Conservation (phyloP, 352 stramenopile species). For the Poterioochromonas sp. region DNA sequence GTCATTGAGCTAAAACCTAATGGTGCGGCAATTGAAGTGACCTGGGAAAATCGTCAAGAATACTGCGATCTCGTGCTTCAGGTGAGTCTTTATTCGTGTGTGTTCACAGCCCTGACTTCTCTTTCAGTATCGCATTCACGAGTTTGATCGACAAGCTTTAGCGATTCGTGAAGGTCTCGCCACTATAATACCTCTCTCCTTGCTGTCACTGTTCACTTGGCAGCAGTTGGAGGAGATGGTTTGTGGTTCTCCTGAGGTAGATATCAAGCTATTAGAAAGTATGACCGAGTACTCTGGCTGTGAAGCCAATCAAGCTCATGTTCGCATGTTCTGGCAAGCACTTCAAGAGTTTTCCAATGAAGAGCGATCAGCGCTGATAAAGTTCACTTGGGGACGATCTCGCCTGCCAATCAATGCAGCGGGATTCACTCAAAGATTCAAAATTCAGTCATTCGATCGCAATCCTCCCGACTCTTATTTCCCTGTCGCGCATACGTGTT, state of each 20-base stretch:
- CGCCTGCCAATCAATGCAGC: slow-evolving; percentile 43
- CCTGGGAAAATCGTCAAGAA: slow-evolving; percentile 61
- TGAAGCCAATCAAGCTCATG: slow-evolving; percentile 57
- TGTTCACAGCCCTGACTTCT: not conserved
- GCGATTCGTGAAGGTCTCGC: slow-evolving; percentile 58
- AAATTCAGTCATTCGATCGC: slow-evolving; percentile 71
- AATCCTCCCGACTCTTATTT: slow-evolving; percentile 60
- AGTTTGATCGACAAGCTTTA: slow-evolving; percentile 33
- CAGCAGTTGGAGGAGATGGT: slow-evolving; percentile 67
- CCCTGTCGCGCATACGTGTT: slow-evolving; percentile 77
- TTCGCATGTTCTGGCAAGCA: slow-evolving; percentile 72
- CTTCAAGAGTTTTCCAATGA: slow-evolving; percentile 64
- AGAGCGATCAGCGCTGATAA: slow-evolving; percentile 64
- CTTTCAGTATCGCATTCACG: slow-evolving; percentile 25
- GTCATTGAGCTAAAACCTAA: slow-evolving; percentile 59
- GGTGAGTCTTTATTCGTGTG: slow-evolving; percentile 28
- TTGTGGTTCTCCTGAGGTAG: slow-evolving; percentile 63
- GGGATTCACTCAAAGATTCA: slow-evolving; percentile 78
- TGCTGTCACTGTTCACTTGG: slow-evolving; percentile 68
- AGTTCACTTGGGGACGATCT: slow-evolving; percentile 44
- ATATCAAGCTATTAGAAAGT: slow-evolving; percentile 62
- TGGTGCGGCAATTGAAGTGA: slow-evolving; percentile 59
- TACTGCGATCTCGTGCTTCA: slow-evolving; percentile 29
- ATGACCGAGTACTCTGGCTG: slow-evolving; percentile 75
- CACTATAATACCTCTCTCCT: slow-evolving; percentile 60